Conservation (phyloP, 2,329 filamentous ascomycete genomes). For the Diaporthe amygdali region DNA sequence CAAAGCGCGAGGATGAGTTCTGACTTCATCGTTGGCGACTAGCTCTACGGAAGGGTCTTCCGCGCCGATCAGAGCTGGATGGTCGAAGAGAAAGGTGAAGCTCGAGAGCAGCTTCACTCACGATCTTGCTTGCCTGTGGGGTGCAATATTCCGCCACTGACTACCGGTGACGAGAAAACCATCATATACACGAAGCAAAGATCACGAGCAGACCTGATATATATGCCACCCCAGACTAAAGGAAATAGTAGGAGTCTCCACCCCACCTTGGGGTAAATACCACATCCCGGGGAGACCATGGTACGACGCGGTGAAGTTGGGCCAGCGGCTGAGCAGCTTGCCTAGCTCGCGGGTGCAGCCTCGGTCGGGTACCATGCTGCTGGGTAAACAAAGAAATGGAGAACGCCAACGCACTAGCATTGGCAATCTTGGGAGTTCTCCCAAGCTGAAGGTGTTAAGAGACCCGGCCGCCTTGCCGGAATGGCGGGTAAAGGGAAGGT, state of each 20-base stretch:
- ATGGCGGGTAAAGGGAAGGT: conserved; percentile 18
- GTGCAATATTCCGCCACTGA: background rate
- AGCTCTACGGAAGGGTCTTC: background rate
- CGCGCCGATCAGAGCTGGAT: background rate
- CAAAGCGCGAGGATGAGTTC: conserved; percentile 27
- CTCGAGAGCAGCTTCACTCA: conserved; percentile 4
- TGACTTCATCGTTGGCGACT: conserved; percentile 23
- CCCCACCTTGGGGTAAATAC: conserved; percentile 18
- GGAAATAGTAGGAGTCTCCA: background rate
- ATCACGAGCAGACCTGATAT: background rate
- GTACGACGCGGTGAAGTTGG: background rate
- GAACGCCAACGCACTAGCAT: background rate
- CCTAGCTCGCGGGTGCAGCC: conserved; percentile 7
- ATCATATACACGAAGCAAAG: background rate
- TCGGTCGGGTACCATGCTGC: conserved; percentile 12
- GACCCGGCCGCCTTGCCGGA: background rate
- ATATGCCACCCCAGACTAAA: background rate
- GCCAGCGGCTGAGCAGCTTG: conserved; percentile 12
- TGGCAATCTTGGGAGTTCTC: conserved; percentile 1
- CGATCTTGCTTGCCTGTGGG: background rate
- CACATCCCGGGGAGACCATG: conserved; percentile 5
- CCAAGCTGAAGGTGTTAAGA: background rate
- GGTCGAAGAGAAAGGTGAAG: background rate
- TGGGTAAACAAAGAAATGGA: conserved; percentile 14
- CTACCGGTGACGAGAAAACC: background rate